phyloP scores from a whole-genome alignment of 1,139 yeast genomes.

The Saccharomyces hybrid region DNA sequence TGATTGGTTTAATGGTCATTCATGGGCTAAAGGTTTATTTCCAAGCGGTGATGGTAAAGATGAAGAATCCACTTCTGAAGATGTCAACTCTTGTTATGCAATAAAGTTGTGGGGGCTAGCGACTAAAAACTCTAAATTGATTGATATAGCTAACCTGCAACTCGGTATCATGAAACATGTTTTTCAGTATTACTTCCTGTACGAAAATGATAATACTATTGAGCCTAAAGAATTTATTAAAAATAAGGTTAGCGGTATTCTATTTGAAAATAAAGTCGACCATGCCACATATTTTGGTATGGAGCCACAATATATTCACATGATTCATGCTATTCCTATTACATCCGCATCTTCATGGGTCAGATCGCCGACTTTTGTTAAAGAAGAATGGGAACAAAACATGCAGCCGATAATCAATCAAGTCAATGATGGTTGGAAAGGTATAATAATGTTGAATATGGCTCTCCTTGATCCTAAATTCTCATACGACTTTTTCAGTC shows the following conservation, averaged over 20 bases:
- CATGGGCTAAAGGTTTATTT: conserved; percentile 75
- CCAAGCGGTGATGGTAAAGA: conserved; percentile 73
- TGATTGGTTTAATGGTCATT: conserved; percentile 74
- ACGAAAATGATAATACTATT: conserved; percentile 39
- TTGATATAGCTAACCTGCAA: conserved; percentile 52
- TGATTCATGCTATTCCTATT: conserved; percentile 89
- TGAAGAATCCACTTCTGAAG: conserved; percentile 72
- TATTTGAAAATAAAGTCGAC: conserved; percentile 81
- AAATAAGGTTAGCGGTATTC: conserved; percentile 68
- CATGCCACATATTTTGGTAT: conserved; percentile 87
- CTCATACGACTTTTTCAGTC: conserved; percentile 63
- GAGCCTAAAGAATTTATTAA: conserved; percentile 50
- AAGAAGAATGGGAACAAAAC: conserved; percentile 69
- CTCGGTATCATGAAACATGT: conserved; percentile 51
- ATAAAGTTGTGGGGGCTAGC: conserved; percentile 63
- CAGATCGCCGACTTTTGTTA: conserved; percentile 60
- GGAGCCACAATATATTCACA: conserved; percentile 75
- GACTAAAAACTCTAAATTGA: conserved; percentile 46
- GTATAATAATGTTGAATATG: conserved; percentile 67
- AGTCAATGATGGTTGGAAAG: conserved; percentile 79
- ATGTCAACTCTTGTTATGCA: conserved; percentile 66
- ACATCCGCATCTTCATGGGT: conserved; percentile 78
- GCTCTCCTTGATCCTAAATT: conserved; percentile 65
- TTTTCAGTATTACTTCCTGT: conserved; percentile 55
- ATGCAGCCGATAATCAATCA: conserved; percentile 42